Base-by-base conservation (phyloP, 805 yeast species). In the Metschnikowia santaceciliae region DNA sequence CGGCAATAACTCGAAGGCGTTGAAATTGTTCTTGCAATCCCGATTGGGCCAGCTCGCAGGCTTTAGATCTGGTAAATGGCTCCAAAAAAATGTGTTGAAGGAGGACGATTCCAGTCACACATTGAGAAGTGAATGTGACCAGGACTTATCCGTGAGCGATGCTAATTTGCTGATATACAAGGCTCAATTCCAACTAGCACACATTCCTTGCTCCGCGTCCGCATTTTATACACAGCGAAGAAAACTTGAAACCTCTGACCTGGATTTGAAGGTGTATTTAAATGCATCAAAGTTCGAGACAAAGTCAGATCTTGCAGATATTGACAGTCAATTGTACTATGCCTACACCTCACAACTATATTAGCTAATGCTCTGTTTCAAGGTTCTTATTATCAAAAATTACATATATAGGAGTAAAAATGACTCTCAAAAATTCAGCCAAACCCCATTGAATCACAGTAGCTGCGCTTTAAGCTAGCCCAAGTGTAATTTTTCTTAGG, bases 181-280 rank as follows among this genome's bases (percentile, higher is more conserved):
- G 15, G 32, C 17, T 2, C 52, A 49, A 33, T 49, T 55, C 26
- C 51, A 53, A 10, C 52, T 50, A 13, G 55, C 57, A n/a, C 32
- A 42, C 19, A 45, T 51, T 32, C 57, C 55, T 33, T 33, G 46
- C 38, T 33, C 17, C 14, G n/a, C 23, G 10, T 34, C 38, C 32
- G 19, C 23, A 17, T 20, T 17, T n/a, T 20, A 32, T 14, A 22
- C 37, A 6, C 37, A 20, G n/a, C n/a, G 38, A n/a, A 33, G 46
- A 34, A 42, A 42, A 15, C 20, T 33, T 15, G 46, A 42, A n/a
- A 42, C 46, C 26, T 20, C 46, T 32, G 46, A 42, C 33, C 17
- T 13, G 17, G 46, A 42, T 19, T 33, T 13, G 15, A 23, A 20
- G 26, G 22, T 34, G 37, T 42, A 42, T 15, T 20, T 15, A 7